phyloP scores from a whole-genome alignment of 805 yeast species.

The Ogataea pignaliae region DNA sequence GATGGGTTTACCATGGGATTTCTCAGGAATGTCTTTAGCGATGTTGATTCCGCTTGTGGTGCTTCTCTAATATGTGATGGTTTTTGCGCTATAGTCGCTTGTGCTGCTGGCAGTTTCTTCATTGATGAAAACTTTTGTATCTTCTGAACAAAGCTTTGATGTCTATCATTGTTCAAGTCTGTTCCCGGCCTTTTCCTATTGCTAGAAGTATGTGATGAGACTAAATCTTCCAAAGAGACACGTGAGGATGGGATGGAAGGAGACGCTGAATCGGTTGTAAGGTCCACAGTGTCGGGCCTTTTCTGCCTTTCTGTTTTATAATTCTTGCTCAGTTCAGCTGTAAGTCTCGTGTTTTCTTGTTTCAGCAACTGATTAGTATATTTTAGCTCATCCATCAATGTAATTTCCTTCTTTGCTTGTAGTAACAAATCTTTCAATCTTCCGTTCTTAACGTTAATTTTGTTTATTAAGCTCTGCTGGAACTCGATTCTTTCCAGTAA shows the following conservation, averaged over 20 bases:
- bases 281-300: conserved; percentile 7
- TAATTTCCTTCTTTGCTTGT: conserved; percentile 11
- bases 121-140: conserved; percentile 11
- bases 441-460: conserved; percentile 4
- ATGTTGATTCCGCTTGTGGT: conserved; percentile 3
- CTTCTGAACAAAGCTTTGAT: conserved; percentile 10
- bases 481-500: conserved; percentile 5
- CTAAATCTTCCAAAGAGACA: neutral
- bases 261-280: conserved; percentile 7
- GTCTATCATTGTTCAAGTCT: conserved; percentile 3
- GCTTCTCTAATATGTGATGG: too few relatives aligned
- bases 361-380: neutral
- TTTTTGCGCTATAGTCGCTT: too few relatives aligned
- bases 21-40: conserved; percentile 7
- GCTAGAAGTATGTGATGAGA: neutral
- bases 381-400: conserved; percentile 5
- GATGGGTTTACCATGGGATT: conserved; percentile 14
- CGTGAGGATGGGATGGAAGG: neutral
- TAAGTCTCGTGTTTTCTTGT: conserved; percentile 1
- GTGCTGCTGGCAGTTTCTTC: conserved; percentile 1
- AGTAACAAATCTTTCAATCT: conserved; percentile 8
- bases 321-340: neutral
- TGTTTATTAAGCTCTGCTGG: conserved; percentile 3
- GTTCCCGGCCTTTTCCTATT: neutral
- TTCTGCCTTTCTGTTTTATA: neutral